Evolutionary conservation across 805 yeast species (phyloP).

Genomic region (Candida caryicola): DNA sequence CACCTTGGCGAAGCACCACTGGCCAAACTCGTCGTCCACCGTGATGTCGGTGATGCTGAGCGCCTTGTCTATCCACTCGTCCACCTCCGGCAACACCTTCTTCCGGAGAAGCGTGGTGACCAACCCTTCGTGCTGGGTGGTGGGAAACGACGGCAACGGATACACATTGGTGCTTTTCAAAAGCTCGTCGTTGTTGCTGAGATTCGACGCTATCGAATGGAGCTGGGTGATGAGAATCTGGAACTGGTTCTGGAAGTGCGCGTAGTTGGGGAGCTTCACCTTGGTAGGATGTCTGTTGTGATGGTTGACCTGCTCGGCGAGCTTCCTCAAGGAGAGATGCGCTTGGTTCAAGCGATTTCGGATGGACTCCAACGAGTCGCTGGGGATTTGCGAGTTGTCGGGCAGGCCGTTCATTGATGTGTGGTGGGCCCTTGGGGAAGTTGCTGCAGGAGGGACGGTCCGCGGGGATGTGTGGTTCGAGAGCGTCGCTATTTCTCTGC

Average conservation of each 20-base stretch:
- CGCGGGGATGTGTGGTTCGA: too few species aligned
- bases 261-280: slow-evolving; percentile 46
- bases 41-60: slow-evolving; percentile 12
- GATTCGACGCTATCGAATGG: slow-evolving; percentile 66
- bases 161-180: slow-evolving; percentile 70
- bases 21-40: slow-evolving; percentile 54
- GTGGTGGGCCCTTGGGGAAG: too few species aligned
- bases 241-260: slow-evolving; percentile 78
- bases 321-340: slow-evolving; percentile 37
- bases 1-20: slow-evolving; percentile 61
- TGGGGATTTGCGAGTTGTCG: slow-evolving; percentile 24
- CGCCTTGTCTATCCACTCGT: slow-evolving; percentile 65
- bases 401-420: neutral
- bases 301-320: slow-evolving; percentile 35
- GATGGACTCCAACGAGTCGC: slow-evolving; percentile 39
- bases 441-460: too few species aligned
- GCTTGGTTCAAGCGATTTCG: slow-evolving; percentile 43
- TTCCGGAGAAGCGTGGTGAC: slow-evolving; percentile 82
- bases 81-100: slow-evolving; percentile 87
- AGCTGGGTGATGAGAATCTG: slow-evolving; percentile 81
- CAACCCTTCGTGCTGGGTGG: slow-evolving; percentile 77
- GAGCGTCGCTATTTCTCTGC: too few species aligned
- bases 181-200: slow-evolving; percentile 58
- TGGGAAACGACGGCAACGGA: slow-evolving; percentile 83
- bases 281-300: slow-evolving; percentile 35